phyloP scores from a whole-genome alignment of 345 rosid genomes.

The Eucalyptus cladocalyx region DNA sequence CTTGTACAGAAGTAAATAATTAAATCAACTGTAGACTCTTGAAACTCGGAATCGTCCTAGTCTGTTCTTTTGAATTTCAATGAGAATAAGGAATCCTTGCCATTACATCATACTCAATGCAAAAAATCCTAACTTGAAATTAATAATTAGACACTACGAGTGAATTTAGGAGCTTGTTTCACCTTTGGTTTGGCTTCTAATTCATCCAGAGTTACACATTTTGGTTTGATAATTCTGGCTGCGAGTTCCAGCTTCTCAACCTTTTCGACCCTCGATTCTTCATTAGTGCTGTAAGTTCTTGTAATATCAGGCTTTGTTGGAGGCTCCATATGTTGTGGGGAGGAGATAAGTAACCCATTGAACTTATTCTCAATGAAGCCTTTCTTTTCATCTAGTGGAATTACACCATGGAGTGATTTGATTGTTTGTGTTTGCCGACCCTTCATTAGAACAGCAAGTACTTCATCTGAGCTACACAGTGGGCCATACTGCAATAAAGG shows the following conservation, averaged over 20 bases:
- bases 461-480: not conserved
- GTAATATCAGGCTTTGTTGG: not conserved
- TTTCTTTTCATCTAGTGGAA: not conserved
- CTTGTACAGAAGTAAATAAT: not conserved
- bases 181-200: not conserved
- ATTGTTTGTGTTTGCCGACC: not conserved
- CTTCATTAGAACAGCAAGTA: not conserved
- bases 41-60: not conserved
- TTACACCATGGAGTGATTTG: not conserved
- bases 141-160: not conserved
- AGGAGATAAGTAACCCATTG: not conserved
- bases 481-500: not conserved
- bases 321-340: not conserved
- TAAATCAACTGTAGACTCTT: not conserved
- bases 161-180: not conserved
- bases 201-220: not conserved
- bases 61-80: not conserved
- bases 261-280: not conserved
- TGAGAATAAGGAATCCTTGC: not conserved
- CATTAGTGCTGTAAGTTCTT: not conserved
- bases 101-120: not conserved
- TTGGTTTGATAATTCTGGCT: not conserved
- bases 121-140: not conserved
- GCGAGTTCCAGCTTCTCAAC: not conserved
- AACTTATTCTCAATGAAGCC: not conserved